Conservation (phyloP, 2,329 filamentous ascomycete species). For the Phaeophleospora eucalypticola region DNA sequence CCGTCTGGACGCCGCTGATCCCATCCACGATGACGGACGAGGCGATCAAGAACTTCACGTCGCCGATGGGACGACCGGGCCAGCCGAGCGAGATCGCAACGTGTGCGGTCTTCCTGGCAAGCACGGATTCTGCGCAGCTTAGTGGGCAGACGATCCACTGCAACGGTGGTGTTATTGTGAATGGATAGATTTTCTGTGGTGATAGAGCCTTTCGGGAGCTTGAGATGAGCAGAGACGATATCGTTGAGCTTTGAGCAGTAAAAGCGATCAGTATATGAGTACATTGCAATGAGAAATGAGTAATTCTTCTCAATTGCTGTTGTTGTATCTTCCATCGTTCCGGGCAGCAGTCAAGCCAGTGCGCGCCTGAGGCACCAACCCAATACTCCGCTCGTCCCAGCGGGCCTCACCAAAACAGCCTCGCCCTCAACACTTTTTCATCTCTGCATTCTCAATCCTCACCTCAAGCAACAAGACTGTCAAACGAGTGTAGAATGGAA, state of each 20-base stretch:
- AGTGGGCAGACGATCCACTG: conserved; percentile 68
- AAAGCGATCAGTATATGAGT: background rate
- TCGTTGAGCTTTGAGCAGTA: background rate
- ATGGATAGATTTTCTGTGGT: conserved; percentile 30
- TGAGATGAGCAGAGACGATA: background rate
- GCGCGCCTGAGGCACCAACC: too few species aligned
- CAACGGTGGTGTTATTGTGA: conserved; percentile 57
- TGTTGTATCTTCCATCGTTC: too few species aligned
- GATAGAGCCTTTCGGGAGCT: background rate
- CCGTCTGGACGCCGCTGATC: conserved; percentile 74
- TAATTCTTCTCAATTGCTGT: too few species aligned
- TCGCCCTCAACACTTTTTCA: too few species aligned
- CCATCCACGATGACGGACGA: conserved; percentile 67
- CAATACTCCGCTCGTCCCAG: too few species aligned
- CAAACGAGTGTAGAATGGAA: too few species aligned
- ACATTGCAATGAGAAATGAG: too few species aligned
- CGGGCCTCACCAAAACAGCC: too few species aligned
- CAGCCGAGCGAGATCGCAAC: conserved; percentile 80
- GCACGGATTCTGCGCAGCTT: conserved; percentile 67
- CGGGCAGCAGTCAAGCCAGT: too few species aligned
- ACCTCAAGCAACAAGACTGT: too few species aligned
- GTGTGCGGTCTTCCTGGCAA: conserved; percentile 76
- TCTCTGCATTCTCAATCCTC: too few species aligned
- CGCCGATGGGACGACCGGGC: conserved; percentile 71
- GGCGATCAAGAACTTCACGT: conserved; percentile 67